A percentile compares a stretch with the other conserved stretches of the same genome.
Evolutionary conservation across 805 yeast species (phyloP).

Genomic region (Zygoascus tannicola): DNA sequence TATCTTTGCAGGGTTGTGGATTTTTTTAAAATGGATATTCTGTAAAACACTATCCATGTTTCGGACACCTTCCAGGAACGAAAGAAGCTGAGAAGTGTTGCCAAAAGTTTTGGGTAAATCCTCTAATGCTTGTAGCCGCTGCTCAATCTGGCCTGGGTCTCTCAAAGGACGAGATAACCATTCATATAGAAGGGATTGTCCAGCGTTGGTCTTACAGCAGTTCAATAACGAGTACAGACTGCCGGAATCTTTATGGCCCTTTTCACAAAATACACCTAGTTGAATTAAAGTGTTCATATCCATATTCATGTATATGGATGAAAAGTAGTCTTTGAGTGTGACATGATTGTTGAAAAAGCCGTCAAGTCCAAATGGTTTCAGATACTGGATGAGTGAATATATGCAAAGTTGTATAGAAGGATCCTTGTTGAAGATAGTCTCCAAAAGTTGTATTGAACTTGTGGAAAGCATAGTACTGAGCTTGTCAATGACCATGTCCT

Average conservation of each 20-base stretch:
- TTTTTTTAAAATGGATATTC: slow-evolving; percentile 50
- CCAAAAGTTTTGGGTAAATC: too few species aligned
- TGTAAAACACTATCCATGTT: slow-evolving; percentile 54
- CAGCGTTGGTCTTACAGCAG: slow-evolving; percentile 72
- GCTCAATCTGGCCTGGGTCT: slow-evolving; percentile 42
- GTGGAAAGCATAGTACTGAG: too few species aligned
- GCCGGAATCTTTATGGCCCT: slow-evolving; percentile 51
- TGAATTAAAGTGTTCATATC: slow-evolving; percentile 59
- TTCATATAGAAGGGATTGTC: slow-evolving; percentile 50
- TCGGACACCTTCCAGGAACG: slow-evolving; percentile 33
- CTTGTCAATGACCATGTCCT: too few species aligned
- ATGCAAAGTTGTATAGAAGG: too few species aligned
- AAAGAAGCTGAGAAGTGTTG: too few species aligned
- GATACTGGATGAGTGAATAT: too few species aligned
- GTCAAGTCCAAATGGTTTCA: too few species aligned
- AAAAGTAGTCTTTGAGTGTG: too few species aligned
- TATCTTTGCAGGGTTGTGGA: slow-evolving; percentile 52
- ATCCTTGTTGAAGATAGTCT: too few species aligned
- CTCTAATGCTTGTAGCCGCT: slow-evolving; percentile 58
- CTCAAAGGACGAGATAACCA: slow-evolving; percentile 76
- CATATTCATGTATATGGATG: too few species aligned
- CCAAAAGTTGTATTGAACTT: too few species aligned
- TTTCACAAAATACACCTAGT: slow-evolving; percentile 65
- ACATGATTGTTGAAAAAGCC: too few species aligned
- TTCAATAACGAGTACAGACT: slow-evolving; percentile 73